phyloP scores from a whole-genome alignment of 306 rosid species.

The Hippophae gyantsensis region DNA sequence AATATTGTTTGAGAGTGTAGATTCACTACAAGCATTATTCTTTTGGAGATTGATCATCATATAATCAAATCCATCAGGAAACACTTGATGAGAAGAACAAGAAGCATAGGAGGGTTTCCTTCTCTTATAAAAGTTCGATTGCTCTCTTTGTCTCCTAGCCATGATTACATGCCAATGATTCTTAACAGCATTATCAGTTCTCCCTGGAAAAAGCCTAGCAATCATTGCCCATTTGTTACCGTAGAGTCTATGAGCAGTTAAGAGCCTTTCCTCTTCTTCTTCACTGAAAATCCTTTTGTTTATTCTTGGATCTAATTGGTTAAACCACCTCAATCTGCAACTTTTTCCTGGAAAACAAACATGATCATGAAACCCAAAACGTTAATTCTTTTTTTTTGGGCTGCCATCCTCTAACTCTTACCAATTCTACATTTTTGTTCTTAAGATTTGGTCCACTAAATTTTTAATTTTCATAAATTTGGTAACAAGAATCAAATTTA shows the following conservation, averaged over 20 bases:
- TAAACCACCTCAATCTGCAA: conserved; percentile 97
- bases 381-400: neutral
- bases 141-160: conserved; percentile 64
- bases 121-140: conserved; percentile 45
- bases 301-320: conserved; percentile 86
- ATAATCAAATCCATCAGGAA: no score
- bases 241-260: conserved; percentile 65
- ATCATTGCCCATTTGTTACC: conserved; percentile 92
- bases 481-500: no score
- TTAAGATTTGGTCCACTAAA: no score
- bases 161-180: conserved; percentile 97
- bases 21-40: conserved; percentile 40
- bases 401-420: no score
- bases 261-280: conserved; percentile 76
- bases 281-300: conserved; percentile 76
- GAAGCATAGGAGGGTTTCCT: conserved; percentile 2
- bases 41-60: neutral
- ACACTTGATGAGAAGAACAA: no score
- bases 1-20: conserved; percentile 46
- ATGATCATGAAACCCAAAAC: neutral
- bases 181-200: conserved; percentile 93
- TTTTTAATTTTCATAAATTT: no score
- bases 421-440: no score
- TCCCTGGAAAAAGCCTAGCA: conserved; percentile 83
- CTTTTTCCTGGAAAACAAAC: conserved; percentile 52